Conservation (phyloP, 305 asterid species). For the Fraxinus paxiana region DNA sequence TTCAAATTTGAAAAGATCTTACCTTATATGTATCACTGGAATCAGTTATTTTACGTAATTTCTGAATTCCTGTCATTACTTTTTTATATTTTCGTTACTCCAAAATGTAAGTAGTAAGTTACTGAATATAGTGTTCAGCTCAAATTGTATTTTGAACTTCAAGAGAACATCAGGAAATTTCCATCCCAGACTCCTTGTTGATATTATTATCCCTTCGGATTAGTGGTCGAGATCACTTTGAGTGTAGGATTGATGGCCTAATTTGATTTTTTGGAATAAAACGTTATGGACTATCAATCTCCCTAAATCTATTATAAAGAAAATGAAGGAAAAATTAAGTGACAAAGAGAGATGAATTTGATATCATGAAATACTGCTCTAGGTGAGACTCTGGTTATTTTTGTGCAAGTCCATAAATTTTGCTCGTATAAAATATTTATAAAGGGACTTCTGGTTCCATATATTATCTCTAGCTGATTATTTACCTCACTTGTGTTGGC, state of each 20-base stretch:
- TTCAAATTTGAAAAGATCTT: conserved; percentile 3
- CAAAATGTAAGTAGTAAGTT: conserved; percentile 7
- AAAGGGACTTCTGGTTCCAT: not conserved
- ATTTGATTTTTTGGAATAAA: not conserved
- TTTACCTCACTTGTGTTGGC: not conserved
- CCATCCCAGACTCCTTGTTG: not conserved
- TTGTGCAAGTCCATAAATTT: not conserved
- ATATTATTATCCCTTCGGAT: not conserved
- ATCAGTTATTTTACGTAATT: not conserved
- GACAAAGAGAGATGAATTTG: not conserved
- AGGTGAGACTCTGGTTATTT: not conserved
- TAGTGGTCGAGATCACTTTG: not conserved
- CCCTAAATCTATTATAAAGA: not conserved
- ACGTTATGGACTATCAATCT: not conserved
- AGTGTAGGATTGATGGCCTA: not conserved
- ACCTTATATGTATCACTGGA: not conserved
- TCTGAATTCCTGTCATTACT: conserved; percentile 1
- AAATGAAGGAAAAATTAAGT: not conserved
- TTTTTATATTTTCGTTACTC: conserved; percentile 6
- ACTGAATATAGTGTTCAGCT: not conserved
- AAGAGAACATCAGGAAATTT: not conserved
- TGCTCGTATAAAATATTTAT: not conserved
- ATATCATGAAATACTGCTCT: not conserved
- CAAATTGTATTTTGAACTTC: not conserved
- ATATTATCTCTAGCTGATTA: not conserved